Percentiles rank a stretch among this genome's conserved stretches.
These are phyloP conservation scores for Acrodontium crateriforme DNA, from an alignment of 2,329 filamentous ascomycete genomes.

Conservation along the genomic window DNA sequence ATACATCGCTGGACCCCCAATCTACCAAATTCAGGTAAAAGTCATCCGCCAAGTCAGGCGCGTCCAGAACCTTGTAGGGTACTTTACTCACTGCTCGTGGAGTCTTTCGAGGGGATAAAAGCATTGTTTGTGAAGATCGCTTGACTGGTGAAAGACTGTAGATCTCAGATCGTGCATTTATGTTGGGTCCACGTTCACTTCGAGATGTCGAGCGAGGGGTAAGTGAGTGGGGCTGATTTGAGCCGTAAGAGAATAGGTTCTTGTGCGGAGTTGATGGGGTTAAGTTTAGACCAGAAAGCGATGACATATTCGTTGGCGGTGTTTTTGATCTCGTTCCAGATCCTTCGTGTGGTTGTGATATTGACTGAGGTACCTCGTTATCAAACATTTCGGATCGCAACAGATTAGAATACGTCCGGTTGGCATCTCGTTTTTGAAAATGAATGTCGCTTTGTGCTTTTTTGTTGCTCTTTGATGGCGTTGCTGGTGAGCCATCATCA, in stretches of 20 bases:
- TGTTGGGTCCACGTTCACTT: conserved; percentile 71
- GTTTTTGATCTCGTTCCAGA: conserved; percentile 47
- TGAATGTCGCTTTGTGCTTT: conserved; percentile 83
- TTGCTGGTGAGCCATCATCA: conserved; percentile 85
- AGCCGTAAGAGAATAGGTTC: conserved; percentile 72
- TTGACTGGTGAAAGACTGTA: conserved; percentile 93
- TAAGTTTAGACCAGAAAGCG: conserved; percentile 53
- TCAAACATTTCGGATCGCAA: conserved; percentile 89
- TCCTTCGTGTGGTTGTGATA: conserved; percentile 49
- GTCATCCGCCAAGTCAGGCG: conserved; percentile 88
- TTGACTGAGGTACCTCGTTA: conserved; percentile 68
- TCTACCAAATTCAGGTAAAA: conserved; percentile 97
- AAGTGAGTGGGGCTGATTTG: conserved; percentile 72
- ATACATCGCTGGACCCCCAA: conserved; percentile 88
- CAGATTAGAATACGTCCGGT: conserved; percentile 78
- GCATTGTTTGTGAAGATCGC: conserved; percentile 82
- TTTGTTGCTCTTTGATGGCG: conserved; percentile 72
- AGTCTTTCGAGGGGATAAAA: conserved; percentile 78
- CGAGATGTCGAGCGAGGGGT: conserved; percentile 53
- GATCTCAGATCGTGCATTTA: conserved; percentile 81
- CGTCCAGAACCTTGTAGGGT: conserved; percentile 93
- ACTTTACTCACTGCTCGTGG: conserved; percentile 88
- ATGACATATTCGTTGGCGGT: conserved; percentile 49
- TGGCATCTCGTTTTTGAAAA: conserved; percentile 91
- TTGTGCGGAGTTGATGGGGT: conserved; percentile 95